Evolutionary conservation across 73 alveolate genomes (phyloP).

Genomic region (Paramecium biaurelia): DNA sequence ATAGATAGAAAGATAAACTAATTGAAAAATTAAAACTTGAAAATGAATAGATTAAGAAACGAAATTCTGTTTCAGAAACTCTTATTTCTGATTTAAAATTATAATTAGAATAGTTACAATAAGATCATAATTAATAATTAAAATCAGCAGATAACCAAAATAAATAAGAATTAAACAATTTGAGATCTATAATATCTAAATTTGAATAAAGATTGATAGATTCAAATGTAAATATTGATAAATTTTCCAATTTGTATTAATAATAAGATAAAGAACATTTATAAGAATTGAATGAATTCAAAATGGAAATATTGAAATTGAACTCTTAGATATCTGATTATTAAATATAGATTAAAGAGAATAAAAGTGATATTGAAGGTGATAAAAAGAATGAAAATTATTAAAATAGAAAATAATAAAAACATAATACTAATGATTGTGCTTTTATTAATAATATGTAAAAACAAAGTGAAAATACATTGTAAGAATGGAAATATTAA

Average conservation of each 20-base stretch:
- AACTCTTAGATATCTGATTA: neutral
- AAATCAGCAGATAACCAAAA: neutral
- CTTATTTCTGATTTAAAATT: neutral
- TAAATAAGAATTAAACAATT: neutral
- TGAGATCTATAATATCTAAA: neutral
- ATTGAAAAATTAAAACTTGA: neutral
- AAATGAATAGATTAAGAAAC: neutral
- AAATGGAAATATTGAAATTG: neutral
- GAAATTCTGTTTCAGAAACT: neutral
- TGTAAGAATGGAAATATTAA: conserved; percentile 28
- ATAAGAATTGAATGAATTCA: neutral
- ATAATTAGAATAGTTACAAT: neutral
- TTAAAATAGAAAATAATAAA: neutral
- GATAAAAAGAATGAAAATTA: neutral
- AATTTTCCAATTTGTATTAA: neutral
- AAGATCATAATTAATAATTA: neutral
- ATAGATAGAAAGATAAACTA: neutral
- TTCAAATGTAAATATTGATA: neutral
- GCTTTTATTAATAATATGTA: neutral
- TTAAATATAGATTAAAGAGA: neutral
- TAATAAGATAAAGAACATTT: neutral
- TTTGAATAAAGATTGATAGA: neutral
- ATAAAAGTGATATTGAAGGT: neutral
- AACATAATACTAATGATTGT: neutral
- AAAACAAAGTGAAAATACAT: neutral